Evolutionary conservation across 139 green algal genomes (phyloP).

Genomic region (Edaphochlamys debaryana): DNA sequence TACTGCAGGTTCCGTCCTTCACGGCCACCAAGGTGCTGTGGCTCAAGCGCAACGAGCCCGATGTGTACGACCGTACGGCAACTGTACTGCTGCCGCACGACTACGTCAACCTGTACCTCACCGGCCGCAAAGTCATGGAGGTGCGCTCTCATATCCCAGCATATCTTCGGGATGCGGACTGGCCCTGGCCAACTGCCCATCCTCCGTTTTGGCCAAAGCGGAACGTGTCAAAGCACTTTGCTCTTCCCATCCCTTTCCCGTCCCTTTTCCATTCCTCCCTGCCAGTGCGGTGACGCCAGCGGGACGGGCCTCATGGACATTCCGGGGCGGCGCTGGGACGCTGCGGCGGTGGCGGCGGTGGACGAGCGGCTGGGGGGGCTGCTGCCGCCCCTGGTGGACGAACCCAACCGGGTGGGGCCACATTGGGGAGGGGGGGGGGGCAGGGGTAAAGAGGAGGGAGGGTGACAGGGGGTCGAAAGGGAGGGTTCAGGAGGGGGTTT

Average conservation of each 20-base stretch:
- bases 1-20: constrained; percentile 78
- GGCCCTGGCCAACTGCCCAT: too few relatives aligned
- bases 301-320: constrained; percentile 81
- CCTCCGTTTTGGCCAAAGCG: too few relatives aligned
- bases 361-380: constrained; percentile 53
- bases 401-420: constrained; percentile 66
- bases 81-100: constrained; percentile 86
- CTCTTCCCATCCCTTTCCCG: too few relatives aligned
- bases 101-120: constrained; percentile 86
- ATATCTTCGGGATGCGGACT: too few relatives aligned
- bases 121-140: constrained; percentile 32
- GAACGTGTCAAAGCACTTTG: too few relatives aligned
- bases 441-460: too few relatives aligned
- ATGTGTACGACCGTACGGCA: constrained; percentile 62
- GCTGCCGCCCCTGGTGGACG: constrained; percentile 68
- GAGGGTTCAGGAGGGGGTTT: too few relatives aligned
- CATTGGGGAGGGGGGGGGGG: too few relatives aligned
- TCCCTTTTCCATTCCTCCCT: too few relatives aligned
- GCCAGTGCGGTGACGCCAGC: constrained; percentile 75
- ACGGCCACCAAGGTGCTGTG: constrained; percentile 91
- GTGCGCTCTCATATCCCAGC: too few relatives aligned
- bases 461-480: too few relatives aligned
- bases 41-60: constrained; percentile 84
- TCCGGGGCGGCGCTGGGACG: constrained; percentile 58
- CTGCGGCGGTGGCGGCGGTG: constrained; percentile 51